A percentile compares a stretch with the other conserved stretches of the same genome.
Conservation (phyloP, 2,329 filamentous ascomycete species). For the Aspergillus felis region DNA sequence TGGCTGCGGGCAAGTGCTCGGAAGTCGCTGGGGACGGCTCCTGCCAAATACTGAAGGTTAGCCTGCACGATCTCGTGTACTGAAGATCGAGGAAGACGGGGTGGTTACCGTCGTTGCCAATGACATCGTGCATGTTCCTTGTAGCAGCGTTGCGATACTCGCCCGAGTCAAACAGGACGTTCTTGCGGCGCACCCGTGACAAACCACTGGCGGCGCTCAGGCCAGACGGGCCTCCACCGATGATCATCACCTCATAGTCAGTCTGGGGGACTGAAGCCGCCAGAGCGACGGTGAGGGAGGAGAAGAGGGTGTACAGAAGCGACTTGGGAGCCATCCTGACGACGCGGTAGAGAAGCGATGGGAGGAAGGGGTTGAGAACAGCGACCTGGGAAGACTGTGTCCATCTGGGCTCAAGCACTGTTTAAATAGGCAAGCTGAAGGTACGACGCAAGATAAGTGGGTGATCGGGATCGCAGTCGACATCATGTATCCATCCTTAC, state of each 20-base stretch:
- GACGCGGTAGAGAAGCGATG: neutral
- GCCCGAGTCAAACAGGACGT: constrained; percentile 56
- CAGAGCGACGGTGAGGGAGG: constrained; percentile 16
- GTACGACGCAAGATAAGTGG: neutral
- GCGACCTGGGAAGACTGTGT: neutral
- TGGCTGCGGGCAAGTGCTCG: constrained; percentile 53
- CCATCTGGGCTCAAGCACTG: neutral
- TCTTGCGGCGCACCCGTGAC: constrained; percentile 54
- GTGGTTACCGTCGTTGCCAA: constrained; percentile 54
- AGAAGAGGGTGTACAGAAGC: constrained; percentile 21
- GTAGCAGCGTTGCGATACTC: constrained; percentile 57
- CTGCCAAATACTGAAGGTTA: constrained; percentile 26
- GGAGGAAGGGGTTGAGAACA: neutral
- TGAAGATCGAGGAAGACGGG: neutral
- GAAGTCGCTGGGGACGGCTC: constrained; percentile 53
- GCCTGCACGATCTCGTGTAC: constrained; percentile 1
- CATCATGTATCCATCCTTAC: neutral
- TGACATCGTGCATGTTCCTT: constrained; percentile 58
- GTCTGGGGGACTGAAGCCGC: constrained; percentile 24
- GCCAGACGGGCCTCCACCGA: constrained; percentile 57
- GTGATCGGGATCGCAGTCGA: neutral
- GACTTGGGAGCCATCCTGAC: constrained; percentile 16
- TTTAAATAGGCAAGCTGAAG: neutral
- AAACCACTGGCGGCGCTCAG: constrained; percentile 54
- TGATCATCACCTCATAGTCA: constrained; percentile 53